Conservation (phyloP, 306 rosid species). For the Quercus wislizeni region DNA sequence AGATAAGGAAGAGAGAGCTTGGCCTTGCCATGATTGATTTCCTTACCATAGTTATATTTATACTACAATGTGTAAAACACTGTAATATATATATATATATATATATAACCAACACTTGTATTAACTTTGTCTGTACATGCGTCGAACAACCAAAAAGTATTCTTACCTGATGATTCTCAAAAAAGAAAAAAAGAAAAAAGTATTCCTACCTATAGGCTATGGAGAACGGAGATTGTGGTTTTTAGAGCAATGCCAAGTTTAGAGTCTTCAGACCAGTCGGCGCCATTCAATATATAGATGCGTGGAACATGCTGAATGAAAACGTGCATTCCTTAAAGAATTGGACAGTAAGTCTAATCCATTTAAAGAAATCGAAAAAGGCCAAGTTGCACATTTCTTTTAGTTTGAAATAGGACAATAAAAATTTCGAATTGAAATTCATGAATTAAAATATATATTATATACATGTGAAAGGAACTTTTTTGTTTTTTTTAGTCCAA, state of each 20-base stretch:
- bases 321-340: neutral
- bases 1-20: slow-evolving; percentile 20
- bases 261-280: slow-evolving; percentile 16
- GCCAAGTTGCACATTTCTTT: neutral
- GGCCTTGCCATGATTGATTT: slow-evolving; percentile 26
- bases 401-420: neutral
- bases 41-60: neutral
- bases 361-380: neutral
- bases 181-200: too few relatives aligned
- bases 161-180: neutral
- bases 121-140: too few relatives aligned
- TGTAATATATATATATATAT: too few relatives aligned
- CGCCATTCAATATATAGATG: slow-evolving; percentile 16
- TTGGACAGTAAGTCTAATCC: neutral
- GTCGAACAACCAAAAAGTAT: neutral
- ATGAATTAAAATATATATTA: neutral
- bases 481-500: neutral
- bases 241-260: neutral
- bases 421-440: neutral
- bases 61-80: neutral
- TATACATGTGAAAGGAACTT: neutral
- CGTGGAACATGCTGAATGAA: neutral
- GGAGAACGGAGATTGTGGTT: neutral
- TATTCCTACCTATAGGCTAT: too few relatives aligned
- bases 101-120: neutral